Percentiles rank a stretch among this genome's conserved stretches.
Evolutionary conservation across 1,284 basidiomycete genomes (phyloP).

Genomic region (Amylostereum areolatum): DNA sequence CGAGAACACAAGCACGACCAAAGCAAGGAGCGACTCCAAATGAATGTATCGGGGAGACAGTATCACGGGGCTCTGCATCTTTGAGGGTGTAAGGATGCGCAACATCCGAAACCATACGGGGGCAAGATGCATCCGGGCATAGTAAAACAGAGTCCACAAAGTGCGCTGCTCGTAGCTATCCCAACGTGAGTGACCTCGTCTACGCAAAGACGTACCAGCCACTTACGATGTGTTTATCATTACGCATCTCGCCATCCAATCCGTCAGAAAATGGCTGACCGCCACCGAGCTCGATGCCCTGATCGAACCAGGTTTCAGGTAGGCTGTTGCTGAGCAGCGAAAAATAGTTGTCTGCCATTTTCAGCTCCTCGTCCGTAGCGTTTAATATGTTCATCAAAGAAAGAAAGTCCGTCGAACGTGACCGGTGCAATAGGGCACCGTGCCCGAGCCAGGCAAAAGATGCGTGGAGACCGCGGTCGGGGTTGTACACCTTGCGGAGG

Average conservation of each 20-base stretch:
- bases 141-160: conserved; percentile 12
- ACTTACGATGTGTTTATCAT: conserved; percentile 53
- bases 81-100: no score
- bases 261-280: conserved; percentile 61
- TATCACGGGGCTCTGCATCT: no score
- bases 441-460: conserved; percentile 65
- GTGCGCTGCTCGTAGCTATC: conserved; percentile 32
- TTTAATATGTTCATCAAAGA: conserved; percentile 38
- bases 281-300: conserved; percentile 52
- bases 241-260: conserved; percentile 48
- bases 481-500: conserved; percentile 28
- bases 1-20: conserved; percentile 40
- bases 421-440: conserved; percentile 47
- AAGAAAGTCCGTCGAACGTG: conserved; percentile 42
- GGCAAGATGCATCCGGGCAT: conserved; percentile 4
- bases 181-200: background rate
- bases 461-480: conserved; percentile 37
- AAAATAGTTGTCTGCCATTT: conserved; percentile 71
- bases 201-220: background rate
- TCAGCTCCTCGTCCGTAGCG: conserved; percentile 41
- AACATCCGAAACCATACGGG: no score
- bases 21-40: conserved; percentile 38
- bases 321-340: conserved; percentile 48
- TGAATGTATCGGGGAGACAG: conserved; percentile 3
- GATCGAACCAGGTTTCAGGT: conserved; percentile 55